These are phyloP conservation scores for Exophiala sp. DNA, from an alignment of 2,329 filamentous ascomycete genomes.

Conservation along the genomic window DNA sequence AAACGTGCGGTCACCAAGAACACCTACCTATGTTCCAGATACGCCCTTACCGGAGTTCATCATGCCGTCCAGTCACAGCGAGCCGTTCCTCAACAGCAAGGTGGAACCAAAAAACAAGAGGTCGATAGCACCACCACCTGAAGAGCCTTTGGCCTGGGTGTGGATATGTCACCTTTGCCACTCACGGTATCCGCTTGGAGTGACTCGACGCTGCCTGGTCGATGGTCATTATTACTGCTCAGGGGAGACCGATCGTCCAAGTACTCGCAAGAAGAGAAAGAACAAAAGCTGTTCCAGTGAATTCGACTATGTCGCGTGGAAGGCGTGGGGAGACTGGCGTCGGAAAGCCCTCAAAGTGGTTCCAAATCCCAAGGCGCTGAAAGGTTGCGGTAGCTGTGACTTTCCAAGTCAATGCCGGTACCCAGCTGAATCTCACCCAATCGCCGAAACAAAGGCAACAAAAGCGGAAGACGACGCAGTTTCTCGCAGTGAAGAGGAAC, in stretches of 20 bases:
- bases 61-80: slow-evolving; percentile 16
- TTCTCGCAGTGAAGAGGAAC: background rate
- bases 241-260: slow-evolving; percentile 32
- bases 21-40: slow-evolving; percentile 20
- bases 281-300: slow-evolving; percentile 47
- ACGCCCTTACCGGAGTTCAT: slow-evolving; percentile 1
- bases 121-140: slow-evolving; percentile 14
- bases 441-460: background rate
- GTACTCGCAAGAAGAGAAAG: slow-evolving; percentile 32
- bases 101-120: background rate
- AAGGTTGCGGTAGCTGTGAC: slow-evolving; percentile 25
- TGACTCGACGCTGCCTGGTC: slow-evolving; percentile 52
- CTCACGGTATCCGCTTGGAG: slow-evolving; percentile 45
- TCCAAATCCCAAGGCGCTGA: slow-evolving; percentile 6
- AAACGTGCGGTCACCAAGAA: slow-evolving; percentile 21
- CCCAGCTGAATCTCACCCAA: slow-evolving; percentile 6
- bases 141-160: slow-evolving; percentile 38
- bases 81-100: background rate
- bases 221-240: slow-evolving; percentile 55
- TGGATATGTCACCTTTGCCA: slow-evolving; percentile 55
- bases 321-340: slow-evolving; percentile 44
- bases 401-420: slow-evolving; percentile 28
- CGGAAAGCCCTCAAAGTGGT: slow-evolving; percentile 14
- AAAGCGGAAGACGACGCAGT: background rate
- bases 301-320: slow-evolving; percentile 55